A percentile compares a stretch with the other conserved stretches of the same genome.
These are phyloP conservation scores for Umbelopsis ramanniana DNA, from an alignment of 192 early-diverging fungal genomes.

Conservation along the genomic window DNA sequence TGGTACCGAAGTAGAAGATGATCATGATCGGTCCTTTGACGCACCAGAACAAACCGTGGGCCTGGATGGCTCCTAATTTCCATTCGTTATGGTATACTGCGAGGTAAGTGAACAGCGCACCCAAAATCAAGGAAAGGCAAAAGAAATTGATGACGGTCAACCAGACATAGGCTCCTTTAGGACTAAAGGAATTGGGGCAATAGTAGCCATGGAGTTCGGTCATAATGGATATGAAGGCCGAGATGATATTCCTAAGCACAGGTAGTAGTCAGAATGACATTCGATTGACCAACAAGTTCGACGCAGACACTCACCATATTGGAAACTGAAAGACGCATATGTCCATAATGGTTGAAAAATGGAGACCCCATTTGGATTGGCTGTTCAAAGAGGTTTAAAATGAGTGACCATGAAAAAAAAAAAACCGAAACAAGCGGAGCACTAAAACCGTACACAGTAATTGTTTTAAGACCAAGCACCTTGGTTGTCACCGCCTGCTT, in stretches of 20 bases:
- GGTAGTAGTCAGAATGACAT: not conserved
- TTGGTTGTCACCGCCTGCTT: conserved; percentile 29
- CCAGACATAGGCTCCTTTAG: conserved; percentile 39
- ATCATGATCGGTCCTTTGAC: conserved; percentile 46
- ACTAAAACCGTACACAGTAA: conserved; percentile 34
- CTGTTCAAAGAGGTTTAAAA: conserved; percentile 9
- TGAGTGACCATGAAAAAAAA: not conserved
- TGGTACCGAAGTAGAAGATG: conserved; percentile 43
- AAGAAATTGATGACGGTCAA: conserved; percentile 32
- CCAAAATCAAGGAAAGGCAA: conserved; percentile 39
- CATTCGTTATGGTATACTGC: conserved; percentile 38
- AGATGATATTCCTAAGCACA: conserved; percentile 33
- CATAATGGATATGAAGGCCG: conserved; percentile 40
- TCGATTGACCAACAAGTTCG: too few species aligned
- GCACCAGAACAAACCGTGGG: conserved; percentile 46
- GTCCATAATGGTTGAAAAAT: conserved; percentile 41
- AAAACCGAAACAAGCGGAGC: not conserved
- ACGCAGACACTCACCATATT: conserved; percentile 36
- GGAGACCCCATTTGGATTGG: conserved; percentile 46
- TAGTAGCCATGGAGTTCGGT: conserved; percentile 37
- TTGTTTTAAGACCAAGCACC: conserved; percentile 26
- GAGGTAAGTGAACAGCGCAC: conserved; percentile 40
- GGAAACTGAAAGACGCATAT: conserved; percentile 43
- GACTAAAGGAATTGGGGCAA: conserved; percentile 26
- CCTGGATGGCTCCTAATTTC: conserved; percentile 29